Conservation (phyloP, 768 basidiomycete genomes). For the Austroboletus eburneus region DNA sequence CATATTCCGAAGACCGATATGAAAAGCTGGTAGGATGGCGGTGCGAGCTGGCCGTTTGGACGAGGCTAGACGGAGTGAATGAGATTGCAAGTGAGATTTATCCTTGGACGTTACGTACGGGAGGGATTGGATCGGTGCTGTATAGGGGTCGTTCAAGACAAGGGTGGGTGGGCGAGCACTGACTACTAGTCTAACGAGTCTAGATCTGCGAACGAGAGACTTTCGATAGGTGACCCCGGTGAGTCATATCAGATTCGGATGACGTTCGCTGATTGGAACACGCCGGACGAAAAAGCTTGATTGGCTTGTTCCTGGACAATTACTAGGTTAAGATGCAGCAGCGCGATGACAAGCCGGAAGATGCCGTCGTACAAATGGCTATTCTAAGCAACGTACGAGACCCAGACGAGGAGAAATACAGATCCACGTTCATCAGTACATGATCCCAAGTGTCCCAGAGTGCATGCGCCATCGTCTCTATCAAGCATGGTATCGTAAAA, state of each 20-base stretch:
- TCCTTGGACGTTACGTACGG: background rate
- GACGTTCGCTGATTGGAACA: slow-evolving; percentile 9
- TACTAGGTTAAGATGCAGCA: slow-evolving; percentile 16
- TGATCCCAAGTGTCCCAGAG: slow-evolving; percentile 18
- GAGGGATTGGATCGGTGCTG: background rate
- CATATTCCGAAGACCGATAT: slow-evolving; percentile 8
- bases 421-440: slow-evolving; percentile 12
- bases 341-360: slow-evolving; percentile 14
- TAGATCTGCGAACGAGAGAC: slow-evolving; percentile 5
- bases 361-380: slow-evolving; percentile 5
- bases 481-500: slow-evolving; percentile 20
- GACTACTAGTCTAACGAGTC: slow-evolving; percentile 2
- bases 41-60: slow-evolving; percentile 1
- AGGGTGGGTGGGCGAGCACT: slow-evolving; percentile 9
- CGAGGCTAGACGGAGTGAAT: background rate
- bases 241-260: slow-evolving; percentile 15
- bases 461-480: slow-evolving; percentile 10
- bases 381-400: slow-evolving; percentile 7
- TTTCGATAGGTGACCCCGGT: slow-evolving; percentile 7
- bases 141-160: slow-evolving; percentile 1
- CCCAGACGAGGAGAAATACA: slow-evolving; percentile 22
- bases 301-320: slow-evolving; percentile 10
- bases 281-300: background rate
- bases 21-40: slow-evolving; percentile 1
- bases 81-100: background rate